Conservation (phyloP, 2,329 filamentous ascomycete species). For the Claviceps quebecensis region DNA sequence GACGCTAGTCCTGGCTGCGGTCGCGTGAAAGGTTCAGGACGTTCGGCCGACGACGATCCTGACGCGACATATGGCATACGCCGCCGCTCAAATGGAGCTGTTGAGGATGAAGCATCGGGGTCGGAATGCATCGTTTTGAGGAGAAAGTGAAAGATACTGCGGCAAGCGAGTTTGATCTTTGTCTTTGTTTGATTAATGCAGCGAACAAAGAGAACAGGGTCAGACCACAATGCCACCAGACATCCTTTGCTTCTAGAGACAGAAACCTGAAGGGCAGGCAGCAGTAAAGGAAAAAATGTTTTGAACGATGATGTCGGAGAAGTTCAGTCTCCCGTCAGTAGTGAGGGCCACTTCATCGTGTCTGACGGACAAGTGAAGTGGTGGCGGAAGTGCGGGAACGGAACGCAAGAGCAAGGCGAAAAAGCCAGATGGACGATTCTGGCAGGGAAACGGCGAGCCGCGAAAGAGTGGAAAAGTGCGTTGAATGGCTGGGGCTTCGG, state of each 20-base stretch:
- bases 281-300: not conserved
- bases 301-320: slow-evolving; percentile 5
- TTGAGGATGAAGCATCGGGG: slow-evolving; percentile 14
- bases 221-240: not conserved
- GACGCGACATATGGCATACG: slow-evolving; percentile 3
- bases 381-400: not conserved
- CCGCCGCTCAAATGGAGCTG: not conserved
- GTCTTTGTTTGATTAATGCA: not conserved
- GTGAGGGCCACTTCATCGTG: slow-evolving; percentile 20
- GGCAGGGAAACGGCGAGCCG: not conserved
- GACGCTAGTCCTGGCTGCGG: not conserved
- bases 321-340: slow-evolving; percentile 9
- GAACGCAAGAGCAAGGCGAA: not conserved
- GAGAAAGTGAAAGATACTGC: not conserved
- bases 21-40: not conserved
- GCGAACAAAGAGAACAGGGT: not conserved
- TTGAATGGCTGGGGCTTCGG: not conserved
- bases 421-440: not conserved
- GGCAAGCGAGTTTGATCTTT: not conserved
- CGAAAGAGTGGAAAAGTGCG: not conserved
- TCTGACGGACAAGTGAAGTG: slow-evolving; percentile 1
- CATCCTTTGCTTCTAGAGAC: slow-evolving; percentile 2
- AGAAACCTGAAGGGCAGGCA: not conserved
- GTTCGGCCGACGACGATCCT: not conserved
- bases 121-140: slow-evolving; percentile 14